phyloP scores from a whole-genome alignment of 2,329 filamentous ascomycete species.

The Clarireedia homoeocarpa region DNA sequence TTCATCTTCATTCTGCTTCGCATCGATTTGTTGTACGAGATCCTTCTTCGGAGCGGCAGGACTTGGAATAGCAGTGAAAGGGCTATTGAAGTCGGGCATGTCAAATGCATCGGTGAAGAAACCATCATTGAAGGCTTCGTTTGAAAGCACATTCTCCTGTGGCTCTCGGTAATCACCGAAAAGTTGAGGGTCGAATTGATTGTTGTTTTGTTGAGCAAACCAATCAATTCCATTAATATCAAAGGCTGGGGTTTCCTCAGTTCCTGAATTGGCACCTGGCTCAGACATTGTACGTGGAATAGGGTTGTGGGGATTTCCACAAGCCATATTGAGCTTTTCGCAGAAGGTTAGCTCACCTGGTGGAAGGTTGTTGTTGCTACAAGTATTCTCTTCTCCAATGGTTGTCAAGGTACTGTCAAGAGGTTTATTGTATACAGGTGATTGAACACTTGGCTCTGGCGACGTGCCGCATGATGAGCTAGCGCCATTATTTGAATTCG shows the following conservation, averaged over 20 bases:
- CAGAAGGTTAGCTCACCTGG: constrained; percentile 45
- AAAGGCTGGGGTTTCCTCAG: constrained; percentile 30
- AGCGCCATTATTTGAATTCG: constrained; percentile 50
- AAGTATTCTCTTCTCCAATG: constrained; percentile 58
- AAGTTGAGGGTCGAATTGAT: constrained; percentile 82
- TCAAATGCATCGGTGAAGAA: constrained; percentile 66
- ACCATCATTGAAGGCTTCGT: constrained; percentile 35
- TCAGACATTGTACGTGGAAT: constrained; percentile 39
- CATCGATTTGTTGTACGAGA: constrained; percentile 71
- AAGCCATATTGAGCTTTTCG: constrained; percentile 48
- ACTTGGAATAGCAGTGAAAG: constrained; percentile 59
- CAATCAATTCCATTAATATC: constrained; percentile 58
- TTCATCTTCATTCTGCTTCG: constrained; percentile 63
- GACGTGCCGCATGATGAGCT: constrained; percentile 69
- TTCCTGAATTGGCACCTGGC: constrained; percentile 20
- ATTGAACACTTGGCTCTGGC: constrained; percentile 67
- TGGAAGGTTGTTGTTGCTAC: constrained; percentile 29
- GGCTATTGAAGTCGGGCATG: constrained; percentile 66
- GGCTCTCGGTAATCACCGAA: constrained; percentile 91
- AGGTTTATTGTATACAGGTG: constrained; percentile 53
- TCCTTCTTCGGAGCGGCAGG: constrained; percentile 51
- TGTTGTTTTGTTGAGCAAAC: constrained; percentile 72
- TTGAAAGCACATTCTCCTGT: constrained; percentile 72
- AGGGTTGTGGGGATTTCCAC: constrained; percentile 44
- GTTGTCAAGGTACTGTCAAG: constrained; percentile 52